Conservation (phyloP, 2,329 filamentous ascomycete species). For the Fusarium secorum region DNA sequence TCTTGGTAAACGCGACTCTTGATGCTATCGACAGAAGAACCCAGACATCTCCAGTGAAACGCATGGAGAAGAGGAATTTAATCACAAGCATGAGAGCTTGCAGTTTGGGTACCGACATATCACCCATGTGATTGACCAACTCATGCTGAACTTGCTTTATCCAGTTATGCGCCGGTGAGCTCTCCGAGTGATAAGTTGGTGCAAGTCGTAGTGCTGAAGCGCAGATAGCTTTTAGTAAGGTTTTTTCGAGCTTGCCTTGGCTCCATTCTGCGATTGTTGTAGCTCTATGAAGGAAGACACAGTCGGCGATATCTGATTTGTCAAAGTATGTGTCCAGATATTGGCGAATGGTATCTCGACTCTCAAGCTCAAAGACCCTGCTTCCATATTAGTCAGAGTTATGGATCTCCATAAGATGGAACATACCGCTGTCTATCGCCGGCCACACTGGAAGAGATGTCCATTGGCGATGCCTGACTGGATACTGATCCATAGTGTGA, state of each 20-base stretch:
- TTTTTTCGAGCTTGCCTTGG: slow-evolving; percentile 25
- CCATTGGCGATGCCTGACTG: neutral
- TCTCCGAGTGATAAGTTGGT: neutral
- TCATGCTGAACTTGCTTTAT: slow-evolving; percentile 33
- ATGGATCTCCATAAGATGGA: accelerated
- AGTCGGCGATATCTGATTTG: slow-evolving; percentile 22
- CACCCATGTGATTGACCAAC: neutral
- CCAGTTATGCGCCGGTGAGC: slow-evolving; percentile 13
- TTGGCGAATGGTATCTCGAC: neutral
- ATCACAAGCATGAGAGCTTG: slow-evolving; percentile 36
- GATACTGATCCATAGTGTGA: slow-evolving; percentile 1
- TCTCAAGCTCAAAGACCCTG: slow-evolving; percentile 25
- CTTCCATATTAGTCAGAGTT: neutral
- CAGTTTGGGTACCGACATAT: slow-evolving; percentile 18
- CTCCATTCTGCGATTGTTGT: slow-evolving; percentile 39
- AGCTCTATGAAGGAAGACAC: slow-evolving; percentile 35
- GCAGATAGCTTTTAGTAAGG: slow-evolving; percentile 34
- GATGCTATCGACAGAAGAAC: slow-evolving; percentile 37
- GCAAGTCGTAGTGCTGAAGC: slow-evolving; percentile 6
- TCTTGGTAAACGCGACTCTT: slow-evolving; percentile 38
- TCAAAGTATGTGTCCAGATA: slow-evolving; percentile 39
- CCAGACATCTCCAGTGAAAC: slow-evolving; percentile 31
- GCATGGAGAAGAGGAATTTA: slow-evolving; percentile 20
- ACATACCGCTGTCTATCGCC: neutral
- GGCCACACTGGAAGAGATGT: neutral